A percentile compares a stretch with the other conserved stretches of the same genome.
These are phyloP conservation scores for Fraxinus sp. DNA, from an alignment of 305 asterid genomes.

Conservation along the genomic window DNA sequence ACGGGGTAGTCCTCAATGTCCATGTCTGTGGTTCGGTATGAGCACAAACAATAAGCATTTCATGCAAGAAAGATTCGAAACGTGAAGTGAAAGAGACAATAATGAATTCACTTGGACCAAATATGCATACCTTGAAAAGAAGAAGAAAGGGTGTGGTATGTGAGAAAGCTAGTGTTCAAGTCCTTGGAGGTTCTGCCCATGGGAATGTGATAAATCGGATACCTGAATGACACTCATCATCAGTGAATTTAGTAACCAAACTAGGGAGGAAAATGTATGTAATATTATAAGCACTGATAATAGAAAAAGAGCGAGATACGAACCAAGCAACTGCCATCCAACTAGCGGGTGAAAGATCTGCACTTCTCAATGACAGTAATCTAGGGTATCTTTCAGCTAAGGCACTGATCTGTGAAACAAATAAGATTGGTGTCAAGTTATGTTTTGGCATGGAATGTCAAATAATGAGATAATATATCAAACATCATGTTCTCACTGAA, in stretches of 20 bases:
- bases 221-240: conserved; percentile 46
- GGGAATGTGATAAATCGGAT: conserved; percentile 95
- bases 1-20: conserved; percentile 47
- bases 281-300: neutral
- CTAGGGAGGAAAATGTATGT: neutral
- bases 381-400: conserved; percentile 74
- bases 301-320: conserved; percentile 2
- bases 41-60: neutral
- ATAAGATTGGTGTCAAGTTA: conserved; percentile 8
- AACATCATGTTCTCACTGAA: conserved; percentile 25
- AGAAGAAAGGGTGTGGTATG: conserved; percentile 93
- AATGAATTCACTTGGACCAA: neutral
- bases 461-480: conserved; percentile 18
- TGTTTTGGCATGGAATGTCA: conserved; percentile 2
- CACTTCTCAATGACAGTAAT: conserved; percentile 79
- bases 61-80: neutral
- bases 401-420: conserved; percentile 56
- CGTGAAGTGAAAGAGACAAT: neutral
- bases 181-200: conserved; percentile 77
- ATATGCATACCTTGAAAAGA: conserved; percentile 73
- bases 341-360: conserved; percentile 94
- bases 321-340: conserved; percentile 99
- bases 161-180: conserved; percentile 86
- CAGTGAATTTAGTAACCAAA: neutral
- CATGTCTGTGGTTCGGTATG: conserved; percentile 39